Base-by-base conservation (phyloP, 176 grass and related monocot genomes). In the Triticum monococcum region DNA sequence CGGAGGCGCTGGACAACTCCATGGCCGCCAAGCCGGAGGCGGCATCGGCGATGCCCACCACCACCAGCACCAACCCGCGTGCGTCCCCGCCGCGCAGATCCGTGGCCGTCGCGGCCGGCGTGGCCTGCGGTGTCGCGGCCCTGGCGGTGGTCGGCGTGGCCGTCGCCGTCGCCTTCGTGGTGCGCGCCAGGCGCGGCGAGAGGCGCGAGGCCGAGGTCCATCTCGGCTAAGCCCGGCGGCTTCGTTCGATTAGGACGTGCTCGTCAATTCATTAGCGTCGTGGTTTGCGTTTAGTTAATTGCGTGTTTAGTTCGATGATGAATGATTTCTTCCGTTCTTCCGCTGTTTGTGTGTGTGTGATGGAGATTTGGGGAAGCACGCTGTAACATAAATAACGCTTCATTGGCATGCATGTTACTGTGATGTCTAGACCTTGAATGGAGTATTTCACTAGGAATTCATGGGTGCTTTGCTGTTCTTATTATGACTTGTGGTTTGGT, bases 361-460 rank as follows among this genome's bases (percentile, higher is more conserved):
- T 54, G 14, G 25, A 10, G 68, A 28, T 20, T 38, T 41, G 32
- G 43, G n/a, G 8, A 54, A 23, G 82, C 69, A 9, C 10, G 62
- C 5, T 90, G 88, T 90, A 83, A 31, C 54, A 83, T 90, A 90
- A 86, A 90, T 90, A 90, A 90, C 17, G 56, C 54, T 73, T 68
- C 36, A 54, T 54, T 54, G 26, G 48, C 33, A n/a, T 73, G 33
- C 57, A 45, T 74, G 32, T 89, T 69, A 69, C 54, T 22, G 80
- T 40, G 28, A 36, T 79, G 41, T 43, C 3, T 18, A 57, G 30
- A 28, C 37, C 22, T 52, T 70, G 0, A 35, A 43, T 43, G 43
- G 45, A 48, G 45, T 13, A 62, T 48, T 79, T 46, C 64, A 52
- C 26, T 5, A 81, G 59, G 70, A 76, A 31, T 38, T 67, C 68